These are phyloP conservation scores for Penicillium sclerotigenum DNA, from an alignment of 2,329 filamentous ascomycete species.

Conservation along the genomic window DNA sequence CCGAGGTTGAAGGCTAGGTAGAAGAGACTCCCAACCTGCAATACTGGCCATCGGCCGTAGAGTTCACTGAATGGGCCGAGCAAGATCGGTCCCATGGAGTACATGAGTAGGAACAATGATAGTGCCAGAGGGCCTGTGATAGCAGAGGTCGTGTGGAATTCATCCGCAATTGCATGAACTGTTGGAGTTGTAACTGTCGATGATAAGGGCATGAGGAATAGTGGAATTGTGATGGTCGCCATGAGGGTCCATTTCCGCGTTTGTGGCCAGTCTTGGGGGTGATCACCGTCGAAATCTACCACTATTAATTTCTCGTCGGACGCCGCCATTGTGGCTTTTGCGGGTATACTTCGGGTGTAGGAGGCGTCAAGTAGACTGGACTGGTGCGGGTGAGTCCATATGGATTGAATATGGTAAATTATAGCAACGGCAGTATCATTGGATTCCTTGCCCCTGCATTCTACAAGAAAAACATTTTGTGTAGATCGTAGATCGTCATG, in stretches of 20 bases:
- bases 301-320: not conserved
- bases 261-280: slow-evolving; percentile 11
- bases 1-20: no score
- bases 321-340: not conserved
- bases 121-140: no score
- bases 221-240: not conserved
- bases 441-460: not conserved
- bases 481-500: not conserved
- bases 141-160: no score
- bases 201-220: no score
- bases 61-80: no score
- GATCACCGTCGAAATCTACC: slow-evolving; percentile 9
- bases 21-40: no score
- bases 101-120: no score
- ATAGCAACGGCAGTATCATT: not conserved
- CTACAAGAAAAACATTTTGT: not conserved
- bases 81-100: no score
- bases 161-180: no score
- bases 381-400: not conserved
- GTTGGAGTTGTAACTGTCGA: no score
- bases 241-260: slow-evolving; percentile 4
- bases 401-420: not conserved
- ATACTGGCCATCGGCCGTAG: no score
- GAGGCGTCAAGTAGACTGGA: not conserved
- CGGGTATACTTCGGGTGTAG: not conserved